Evolutionary conservation across 306 rosid species (phyloP), one percentile per base, ranked within the genome.

Genomic region (Cicer bijugum): DNA sequence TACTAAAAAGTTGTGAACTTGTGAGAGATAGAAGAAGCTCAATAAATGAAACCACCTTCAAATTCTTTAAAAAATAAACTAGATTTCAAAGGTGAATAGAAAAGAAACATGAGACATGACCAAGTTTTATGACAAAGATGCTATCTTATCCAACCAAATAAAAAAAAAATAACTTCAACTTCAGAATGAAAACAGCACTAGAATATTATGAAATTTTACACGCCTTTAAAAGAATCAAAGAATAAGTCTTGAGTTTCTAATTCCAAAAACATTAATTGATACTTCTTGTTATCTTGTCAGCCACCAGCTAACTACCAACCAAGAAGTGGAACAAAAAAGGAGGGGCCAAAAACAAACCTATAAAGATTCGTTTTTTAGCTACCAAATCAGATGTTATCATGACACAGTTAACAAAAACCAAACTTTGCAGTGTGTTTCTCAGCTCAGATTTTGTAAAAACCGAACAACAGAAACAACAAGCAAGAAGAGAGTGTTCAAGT

Each of bases 201-300:
- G 20, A 69, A 77, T 38, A 80, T 52, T 38, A 80, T 52, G 72
- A 84, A 81, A 56, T 69, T 80, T 43, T 10, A 82, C 63, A 67
- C 11, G 50, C 64, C 82, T 76, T 38, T 45, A 9, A 81, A 67
- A 75, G 91, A 84, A 90, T 76, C 74, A 88, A 81, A 82, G 93
- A 89, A 93, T 88, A 88, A 69, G 84, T 82, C 88, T 16, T 33
- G 80, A 84, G 85, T 83, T 93, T 91, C 89, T 63, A 76, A 81
- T 83, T 83, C 84, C 55, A 69, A 83, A 82, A 83, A 82, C 89
- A 74, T 76, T 76, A 74, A 55, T 82, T 69, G 83, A 78, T 80
- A 75, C 81, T 70, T 59, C 35, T 70, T 69, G 77, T 89, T 85
- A 84, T 85, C 84, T 83, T 85, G 83, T 77, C 71, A 79, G 84